These are phyloP conservation scores for Puya raimondii DNA, from an alignment of 176 grass and related monocot genomes.

Conservation along the genomic window DNA sequence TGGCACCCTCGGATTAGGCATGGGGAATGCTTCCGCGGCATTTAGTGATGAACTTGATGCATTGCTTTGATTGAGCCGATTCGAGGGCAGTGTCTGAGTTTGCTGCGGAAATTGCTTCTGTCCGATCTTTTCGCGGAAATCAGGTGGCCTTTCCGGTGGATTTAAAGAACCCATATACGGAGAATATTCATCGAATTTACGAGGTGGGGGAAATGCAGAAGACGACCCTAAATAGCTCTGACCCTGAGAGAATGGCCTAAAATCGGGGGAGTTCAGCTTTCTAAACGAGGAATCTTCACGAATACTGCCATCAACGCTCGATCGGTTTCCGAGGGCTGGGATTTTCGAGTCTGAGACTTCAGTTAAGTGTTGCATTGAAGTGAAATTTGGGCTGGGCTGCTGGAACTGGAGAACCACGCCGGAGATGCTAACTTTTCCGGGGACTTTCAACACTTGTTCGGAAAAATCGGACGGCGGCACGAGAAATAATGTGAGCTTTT, in stretches of 20 bases:
- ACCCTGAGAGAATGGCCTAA: slow-evolving; percentile 33
- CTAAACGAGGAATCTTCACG: slow-evolving; percentile 24
- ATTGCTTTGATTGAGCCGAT: slow-evolving; percentile 27
- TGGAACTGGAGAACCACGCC: slow-evolving; percentile 83
- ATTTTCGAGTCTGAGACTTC: slow-evolving; percentile 28
- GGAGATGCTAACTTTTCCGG: slow-evolving; percentile 93
- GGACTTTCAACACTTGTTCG: slow-evolving; percentile 86
- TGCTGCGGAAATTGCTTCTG: slow-evolving; percentile 26
- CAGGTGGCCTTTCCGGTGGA: slow-evolving; percentile 26
- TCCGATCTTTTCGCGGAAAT: slow-evolving; percentile 19
- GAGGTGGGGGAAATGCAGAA: slow-evolving; percentile 24
- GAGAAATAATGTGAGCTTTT: slow-evolving; percentile 79
- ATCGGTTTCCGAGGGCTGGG: slow-evolving; percentile 13
- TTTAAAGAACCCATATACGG: slow-evolving; percentile 27
- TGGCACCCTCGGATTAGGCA: slow-evolving; percentile 20
- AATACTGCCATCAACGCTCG: slow-evolving; percentile 13
- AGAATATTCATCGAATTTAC: slow-evolving; percentile 30
- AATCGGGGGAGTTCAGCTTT: slow-evolving; percentile 32
- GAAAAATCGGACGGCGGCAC: slow-evolving; percentile 92
- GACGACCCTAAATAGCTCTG: slow-evolving; percentile 35
- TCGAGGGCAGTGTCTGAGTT: slow-evolving; percentile 22
- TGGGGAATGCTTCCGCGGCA: slow-evolving; percentile 13
- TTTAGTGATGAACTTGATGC: slow-evolving; percentile 23
- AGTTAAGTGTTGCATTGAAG: slow-evolving; percentile 26
- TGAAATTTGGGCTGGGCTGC: slow-evolving; percentile 38